Conservation (phyloP, 2,329 filamentous ascomycete genomes). For the Onygena corvina region DNA sequence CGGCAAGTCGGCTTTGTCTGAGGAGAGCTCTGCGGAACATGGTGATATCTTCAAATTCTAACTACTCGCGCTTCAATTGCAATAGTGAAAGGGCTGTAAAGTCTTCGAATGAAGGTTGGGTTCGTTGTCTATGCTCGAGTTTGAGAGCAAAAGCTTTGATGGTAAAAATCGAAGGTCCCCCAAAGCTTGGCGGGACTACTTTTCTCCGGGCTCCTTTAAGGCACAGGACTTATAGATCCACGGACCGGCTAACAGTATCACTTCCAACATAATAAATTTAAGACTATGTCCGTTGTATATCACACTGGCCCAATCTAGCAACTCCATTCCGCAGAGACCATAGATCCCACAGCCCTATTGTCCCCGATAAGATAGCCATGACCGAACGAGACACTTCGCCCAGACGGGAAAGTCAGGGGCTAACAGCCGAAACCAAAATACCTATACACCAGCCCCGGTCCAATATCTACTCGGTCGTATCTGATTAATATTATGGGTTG, state of each 20-base stretch:
- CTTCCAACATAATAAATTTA: no score
- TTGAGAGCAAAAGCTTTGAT: constrained; percentile 12
- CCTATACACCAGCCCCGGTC: no score
- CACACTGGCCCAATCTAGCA: background rate
- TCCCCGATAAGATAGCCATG: background rate
- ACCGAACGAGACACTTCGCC: background rate
- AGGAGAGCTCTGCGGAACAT: constrained; percentile 36
- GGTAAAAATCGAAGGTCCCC: constrained; percentile 1
- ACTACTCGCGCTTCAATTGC: background rate
- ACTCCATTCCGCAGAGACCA: background rate
- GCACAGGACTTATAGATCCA: no score
- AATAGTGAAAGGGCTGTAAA: background rate
- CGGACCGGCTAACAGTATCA: no score
- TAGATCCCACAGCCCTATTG: constrained; percentile 1
- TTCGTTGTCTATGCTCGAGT: constrained; percentile 6
- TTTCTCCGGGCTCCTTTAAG: no score
- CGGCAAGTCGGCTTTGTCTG: constrained; percentile 31
- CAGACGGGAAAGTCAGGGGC: background rate
- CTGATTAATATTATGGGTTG: background rate
- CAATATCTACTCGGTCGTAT: no score
- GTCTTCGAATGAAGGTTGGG: background rate
- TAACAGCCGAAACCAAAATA: background rate
- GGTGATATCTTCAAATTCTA: background rate
- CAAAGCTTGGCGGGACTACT: background rate
- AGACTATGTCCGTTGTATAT: background rate